These are phyloP conservation scores for Escallonia rubra DNA, from an alignment of 129 eudicot genomes.

Conservation along the genomic window DNA sequence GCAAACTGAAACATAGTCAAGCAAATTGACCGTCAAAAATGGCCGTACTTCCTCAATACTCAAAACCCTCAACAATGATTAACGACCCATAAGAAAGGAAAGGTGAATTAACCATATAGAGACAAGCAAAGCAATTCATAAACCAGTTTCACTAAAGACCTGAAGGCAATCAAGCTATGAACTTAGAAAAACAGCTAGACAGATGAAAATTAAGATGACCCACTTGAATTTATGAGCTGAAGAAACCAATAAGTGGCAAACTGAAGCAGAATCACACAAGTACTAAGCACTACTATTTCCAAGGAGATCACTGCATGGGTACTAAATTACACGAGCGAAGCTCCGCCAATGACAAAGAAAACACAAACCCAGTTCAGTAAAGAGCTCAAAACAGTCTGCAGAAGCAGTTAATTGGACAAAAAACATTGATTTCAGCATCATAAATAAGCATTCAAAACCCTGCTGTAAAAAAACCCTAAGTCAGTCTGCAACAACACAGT, in stretches of 20 bases:
- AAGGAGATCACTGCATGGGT: conserved; percentile 31
- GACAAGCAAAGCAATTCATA: neutral
- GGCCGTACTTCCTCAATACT: conserved; percentile 2
- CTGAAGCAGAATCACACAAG: conserved; percentile 14
- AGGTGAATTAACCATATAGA: neutral
- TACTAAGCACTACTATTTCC: conserved; percentile 5
- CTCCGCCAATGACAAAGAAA: conserved; percentile 38
- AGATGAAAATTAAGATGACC: conserved; percentile 11
- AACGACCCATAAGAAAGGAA: neutral
- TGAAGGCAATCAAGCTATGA: neutral
- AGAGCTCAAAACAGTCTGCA: conserved; percentile 34
- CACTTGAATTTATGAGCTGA: conserved; percentile 32
- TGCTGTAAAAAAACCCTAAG: conserved; percentile 33
- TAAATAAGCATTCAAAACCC: conserved; percentile 44
- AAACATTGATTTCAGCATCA: conserved; percentile 42
- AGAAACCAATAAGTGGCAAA: conserved; percentile 20
- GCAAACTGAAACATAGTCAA: too few species aligned
- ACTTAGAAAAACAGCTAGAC: conserved; percentile 3
- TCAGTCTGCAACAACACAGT: conserved; percentile 10
- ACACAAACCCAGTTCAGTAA: conserved; percentile 32
- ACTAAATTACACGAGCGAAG: conserved; percentile 19
- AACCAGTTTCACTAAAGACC: neutral
- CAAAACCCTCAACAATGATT: too few species aligned
- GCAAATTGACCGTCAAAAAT: too few species aligned
- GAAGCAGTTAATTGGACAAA: conserved; percentile 39